Percentiles rank a stretch among this genome's conserved stretches.
phyloP scores from a whole-genome alignment of 1,284 basidiomycete species.

The Malassezia sympodialis region DNA sequence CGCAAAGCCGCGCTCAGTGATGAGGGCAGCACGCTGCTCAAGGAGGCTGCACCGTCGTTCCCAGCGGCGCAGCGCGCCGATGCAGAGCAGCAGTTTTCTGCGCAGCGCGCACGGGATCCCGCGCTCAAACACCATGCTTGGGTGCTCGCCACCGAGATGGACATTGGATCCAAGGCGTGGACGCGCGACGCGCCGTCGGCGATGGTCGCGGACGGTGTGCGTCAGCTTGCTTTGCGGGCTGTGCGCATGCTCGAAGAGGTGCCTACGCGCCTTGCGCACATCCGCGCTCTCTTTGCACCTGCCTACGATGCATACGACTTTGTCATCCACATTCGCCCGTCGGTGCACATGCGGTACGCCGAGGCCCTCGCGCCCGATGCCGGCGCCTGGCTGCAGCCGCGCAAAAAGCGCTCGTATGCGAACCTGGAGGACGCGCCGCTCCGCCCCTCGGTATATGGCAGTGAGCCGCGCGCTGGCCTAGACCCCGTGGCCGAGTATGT shows the following conservation, averaged over 20 bases:
- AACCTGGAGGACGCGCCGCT: slow-evolving; percentile 49
- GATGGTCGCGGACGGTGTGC: slow-evolving; percentile 32
- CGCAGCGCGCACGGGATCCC: slow-evolving; percentile 44
- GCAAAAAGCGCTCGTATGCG: slow-evolving; percentile 51
- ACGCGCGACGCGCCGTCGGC: slow-evolving; percentile 46
- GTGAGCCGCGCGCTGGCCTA: slow-evolving; percentile 51
- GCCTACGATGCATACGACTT: slow-evolving; percentile 77
- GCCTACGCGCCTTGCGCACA: background rate
- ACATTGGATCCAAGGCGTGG: slow-evolving; percentile 67
- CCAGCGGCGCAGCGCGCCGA: slow-evolving; percentile 54
- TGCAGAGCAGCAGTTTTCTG: slow-evolving; percentile 54
- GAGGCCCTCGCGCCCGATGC: slow-evolving; percentile 48
- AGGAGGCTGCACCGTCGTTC: slow-evolving; percentile 42
- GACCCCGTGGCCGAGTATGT: slow-evolving; percentile 68
- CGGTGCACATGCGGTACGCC: slow-evolving; percentile 61
- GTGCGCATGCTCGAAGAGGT: slow-evolving; percentile 20
- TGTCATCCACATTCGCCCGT: slow-evolving; percentile 63
- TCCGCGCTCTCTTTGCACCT: slow-evolving; percentile 69
- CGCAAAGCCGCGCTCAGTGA: slow-evolving; percentile 52
- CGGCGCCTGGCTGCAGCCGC: slow-evolving; percentile 18
- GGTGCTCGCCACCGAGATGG: slow-evolving; percentile 70
- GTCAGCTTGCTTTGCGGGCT: slow-evolving; percentile 28
- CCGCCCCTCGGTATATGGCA: slow-evolving; percentile 41
- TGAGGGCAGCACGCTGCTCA: background rate
- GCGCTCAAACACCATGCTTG: slow-evolving; percentile 57